Evolutionary conservation across 2,329 filamentous ascomycete species (phyloP), one percentile per base, ranked within the genome.

Genomic region (Scytalidium lignicola): DNA sequence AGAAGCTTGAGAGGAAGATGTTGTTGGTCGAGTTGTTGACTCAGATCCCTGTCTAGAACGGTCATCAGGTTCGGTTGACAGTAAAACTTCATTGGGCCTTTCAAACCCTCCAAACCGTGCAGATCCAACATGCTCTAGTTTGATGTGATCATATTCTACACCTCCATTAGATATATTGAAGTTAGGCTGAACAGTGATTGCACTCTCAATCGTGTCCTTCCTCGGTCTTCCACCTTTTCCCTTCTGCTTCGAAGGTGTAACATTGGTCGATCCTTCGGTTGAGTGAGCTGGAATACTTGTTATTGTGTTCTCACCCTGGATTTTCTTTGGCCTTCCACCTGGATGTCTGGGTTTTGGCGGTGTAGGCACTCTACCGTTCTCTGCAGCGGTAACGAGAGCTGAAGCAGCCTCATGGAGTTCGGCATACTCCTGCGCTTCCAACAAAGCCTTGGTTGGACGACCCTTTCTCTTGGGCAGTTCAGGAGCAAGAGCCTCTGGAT

Each of bases 51-150:
- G 50, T 19, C 43, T 51, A 23, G 53, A 55, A 28, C 51, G 52
- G 2, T 56, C 57, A 23, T 59, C 56, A 19, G 54, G 52, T 45
- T 60, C 58, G 2, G 58, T 58, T 22, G 58, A 60, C 43, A 52
- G 56, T 6, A 60, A 43, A 7, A 61, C 42, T 19, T 51, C 55
- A 23, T 61, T 47, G n/a, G 52, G 49, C 21, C 54, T 56, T 20
- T 42, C 46, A 37, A 46, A 39, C 28, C 50, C 32, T 9, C 32
- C 32, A 15, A 37, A 26, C 10, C 10, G 8, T 37, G 6, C 32
- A 37, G 7, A 7, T 13, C 32, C 32, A 37, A 37, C 32, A 5
- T 5, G n/a, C 15, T 37, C 32, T 13, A 37, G 32, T 37, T 37
- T 37, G 15, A 37, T 37, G 32, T 37, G 32, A 17, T 17, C 32